Evolutionary conservation across 148 eudicot species (phyloP), one percentile per base, ranked within the genome.

Genomic region (Spergularia marina): DNA sequence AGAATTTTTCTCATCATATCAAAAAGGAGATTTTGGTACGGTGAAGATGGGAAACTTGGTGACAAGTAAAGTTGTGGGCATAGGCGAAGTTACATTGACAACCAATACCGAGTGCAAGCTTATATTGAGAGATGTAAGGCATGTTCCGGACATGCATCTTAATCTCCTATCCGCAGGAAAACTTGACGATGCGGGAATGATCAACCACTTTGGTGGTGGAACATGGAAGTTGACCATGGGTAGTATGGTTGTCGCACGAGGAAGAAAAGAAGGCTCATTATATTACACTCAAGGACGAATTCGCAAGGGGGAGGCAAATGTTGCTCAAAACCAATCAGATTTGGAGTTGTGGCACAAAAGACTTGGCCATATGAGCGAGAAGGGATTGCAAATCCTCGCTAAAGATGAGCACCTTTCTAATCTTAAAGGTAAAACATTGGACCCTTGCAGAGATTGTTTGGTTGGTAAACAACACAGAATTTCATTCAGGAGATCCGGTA

Each of bases 301-400:
- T 14, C 5, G 41, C 7, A 34, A 23, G 58, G 55, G 55, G 54
- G 41, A 34, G 5, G 17, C 13, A 49, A 47, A 69, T 52, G 72
- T 51, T 30, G 7, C 11, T 21, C 30, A 10, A 0, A 8, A 7
- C 63, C 23, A 7, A 23, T 53, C 55, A n/a, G 2, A 11, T 40
- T 44, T 44, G 49, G 21, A 61, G 65, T 18, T 68, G 14, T 39
- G 55, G 63, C 23, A 68, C 53, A 68, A 53, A 34, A 53, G 56
- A 58, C 56, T 69, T 51, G 72, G 36, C 11, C 72, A 69, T 17
- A 69, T 52, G 59, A 17, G 16, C 18, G 39, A 53, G 40, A 69
- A 69, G n/a, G 17, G 41, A 52, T 6, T 69, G 41, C 30, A 53
- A 25, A 20, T 53, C 18, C 59, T 69, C 59, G 11, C 20, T 0